Evolutionary conservation across 2,329 filamentous ascomycete species (phyloP).

Genomic region (Colletotrichum cereale): DNA sequence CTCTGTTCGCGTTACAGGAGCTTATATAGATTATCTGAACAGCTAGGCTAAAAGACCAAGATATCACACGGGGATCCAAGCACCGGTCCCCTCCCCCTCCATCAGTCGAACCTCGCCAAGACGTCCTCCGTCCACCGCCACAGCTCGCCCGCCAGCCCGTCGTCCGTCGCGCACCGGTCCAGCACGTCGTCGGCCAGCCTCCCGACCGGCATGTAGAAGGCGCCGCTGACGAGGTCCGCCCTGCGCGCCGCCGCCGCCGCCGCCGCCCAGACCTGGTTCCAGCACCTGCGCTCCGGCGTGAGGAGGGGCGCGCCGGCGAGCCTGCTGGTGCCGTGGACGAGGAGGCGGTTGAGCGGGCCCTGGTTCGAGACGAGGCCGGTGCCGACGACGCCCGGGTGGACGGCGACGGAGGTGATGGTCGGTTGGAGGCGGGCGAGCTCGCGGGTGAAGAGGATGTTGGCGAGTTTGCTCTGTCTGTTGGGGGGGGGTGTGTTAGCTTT

Average conservation of each 20-base stretch:
- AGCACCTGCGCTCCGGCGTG: conserved; percentile 47
- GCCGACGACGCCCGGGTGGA: conserved; percentile 48
- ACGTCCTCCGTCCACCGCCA: conserved; percentile 55
- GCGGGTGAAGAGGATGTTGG: conserved; percentile 49
- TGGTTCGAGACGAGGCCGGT: conserved; percentile 46
- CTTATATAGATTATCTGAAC: background rate
- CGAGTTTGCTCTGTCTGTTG: conserved; percentile 48
- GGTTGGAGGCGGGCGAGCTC: conserved; percentile 47
- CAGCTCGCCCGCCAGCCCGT: conserved; percentile 49
- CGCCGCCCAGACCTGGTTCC: conserved; percentile 50
- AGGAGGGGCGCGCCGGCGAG: conserved; percentile 41
- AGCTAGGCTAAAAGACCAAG: background rate
- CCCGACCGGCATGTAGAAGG: conserved; percentile 48
- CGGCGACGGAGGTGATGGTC: conserved; percentile 45
- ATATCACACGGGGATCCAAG: background rate
- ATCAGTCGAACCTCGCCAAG: conserved; percentile 16
- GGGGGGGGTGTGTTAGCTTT: background rate
- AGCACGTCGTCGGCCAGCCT: conserved; percentile 42
- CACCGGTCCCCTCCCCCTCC: background rate
- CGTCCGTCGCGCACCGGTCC: conserved; percentile 43
- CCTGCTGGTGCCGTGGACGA: conserved; percentile 44
- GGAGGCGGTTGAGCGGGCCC: conserved; percentile 43
- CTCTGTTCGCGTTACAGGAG: too few relatives aligned
- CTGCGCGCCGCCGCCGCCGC: conserved; percentile 41
- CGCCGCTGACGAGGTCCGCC: conserved; percentile 42